Conservation (phyloP, 805 yeast species). For the Wickerhamiella parazyma region DNA sequence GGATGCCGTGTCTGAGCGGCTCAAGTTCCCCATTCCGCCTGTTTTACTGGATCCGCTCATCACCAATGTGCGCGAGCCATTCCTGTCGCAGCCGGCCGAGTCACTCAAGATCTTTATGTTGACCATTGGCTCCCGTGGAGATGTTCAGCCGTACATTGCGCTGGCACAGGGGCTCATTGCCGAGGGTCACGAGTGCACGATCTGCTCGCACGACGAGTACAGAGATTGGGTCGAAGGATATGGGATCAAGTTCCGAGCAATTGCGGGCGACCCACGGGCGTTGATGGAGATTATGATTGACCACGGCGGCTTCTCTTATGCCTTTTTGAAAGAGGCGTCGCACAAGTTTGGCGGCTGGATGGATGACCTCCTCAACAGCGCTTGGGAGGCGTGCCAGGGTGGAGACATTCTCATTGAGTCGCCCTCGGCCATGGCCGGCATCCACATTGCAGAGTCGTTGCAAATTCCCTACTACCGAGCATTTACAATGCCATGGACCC, state of each 20-base stretch:
- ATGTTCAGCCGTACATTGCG: constrained; percentile 92
- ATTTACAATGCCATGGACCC: constrained; percentile 97
- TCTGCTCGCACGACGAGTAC: constrained; percentile 79
- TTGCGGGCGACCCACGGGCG: constrained; percentile 90
- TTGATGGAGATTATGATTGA: constrained; percentile 85
- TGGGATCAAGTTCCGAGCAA: constrained; percentile 52
- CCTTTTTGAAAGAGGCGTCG: constrained; percentile 73
- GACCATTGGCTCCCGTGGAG: constrained; percentile 93
- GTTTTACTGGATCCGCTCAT: constrained; percentile 18
- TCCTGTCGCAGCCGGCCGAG: constrained; percentile 37
- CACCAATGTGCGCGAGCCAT: constrained; percentile 13
- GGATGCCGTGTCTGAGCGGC: constrained; percentile 9
- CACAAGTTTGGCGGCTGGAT: constrained; percentile 74
- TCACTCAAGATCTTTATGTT: constrained; percentile 50
- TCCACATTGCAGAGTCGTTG: constrained; percentile 87
- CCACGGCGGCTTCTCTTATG: constrained; percentile 75
- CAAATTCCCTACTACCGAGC: constrained; percentile 86
- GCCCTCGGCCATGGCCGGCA: constrained; percentile 94
- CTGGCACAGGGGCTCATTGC: constrained; percentile 60
- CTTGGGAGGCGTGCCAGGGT: constrained; percentile 79
- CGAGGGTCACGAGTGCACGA: constrained; percentile 76
- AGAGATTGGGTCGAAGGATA: constrained; percentile 55
- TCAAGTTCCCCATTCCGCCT: constrained; percentile 17
- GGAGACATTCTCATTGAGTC: constrained; percentile 80
- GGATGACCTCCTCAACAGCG: constrained; percentile 47